Percentiles rank a stretch among this genome's conserved stretches.
phyloP scores from a whole-genome alignment of 139 green algal species.

The Micractinium sp. region DNA sequence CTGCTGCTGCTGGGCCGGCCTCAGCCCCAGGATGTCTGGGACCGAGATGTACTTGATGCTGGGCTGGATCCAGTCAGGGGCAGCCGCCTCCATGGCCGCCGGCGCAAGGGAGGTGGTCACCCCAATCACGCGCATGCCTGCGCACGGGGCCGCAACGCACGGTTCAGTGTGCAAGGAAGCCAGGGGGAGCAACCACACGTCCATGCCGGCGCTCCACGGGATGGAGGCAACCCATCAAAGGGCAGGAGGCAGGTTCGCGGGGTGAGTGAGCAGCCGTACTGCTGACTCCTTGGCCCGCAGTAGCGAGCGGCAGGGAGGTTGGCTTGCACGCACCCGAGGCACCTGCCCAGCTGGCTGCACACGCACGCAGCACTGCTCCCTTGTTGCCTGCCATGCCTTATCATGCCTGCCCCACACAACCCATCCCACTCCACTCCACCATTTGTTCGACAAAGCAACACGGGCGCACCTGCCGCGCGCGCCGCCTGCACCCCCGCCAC shows the following conservation, averaged over 20 bases:
- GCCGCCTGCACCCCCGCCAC: slow-evolving; percentile 74
- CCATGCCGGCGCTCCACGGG: not conserved
- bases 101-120: slow-evolving; percentile 65
- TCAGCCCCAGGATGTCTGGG: slow-evolving; percentile 39
- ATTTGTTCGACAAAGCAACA: too few species aligned
- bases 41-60: slow-evolving; percentile 60
- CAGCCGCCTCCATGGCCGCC: slow-evolving; percentile 43
- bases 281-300: too few species aligned
- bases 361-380: too few species aligned
- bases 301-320: too few species aligned
- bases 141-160: not conserved
- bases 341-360: too few species aligned
- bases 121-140: slow-evolving; percentile 69
- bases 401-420: not conserved
- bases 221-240: not conserved
- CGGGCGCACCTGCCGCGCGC: slow-evolving; percentile 50
- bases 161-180: not conserved
- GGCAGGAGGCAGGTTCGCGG: not conserved
- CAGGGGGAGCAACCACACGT: not conserved
- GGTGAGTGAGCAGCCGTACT: not conserved
- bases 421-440: not conserved
- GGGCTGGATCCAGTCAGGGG: slow-evolving; percentile 53
- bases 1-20: not conserved
- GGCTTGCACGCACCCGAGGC: too few species aligned
- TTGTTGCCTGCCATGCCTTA: not conserved